These are phyloP conservation scores for Globisporangium viniferum DNA, from an alignment of 352 stramenopile species.

Conservation along the genomic window DNA sequence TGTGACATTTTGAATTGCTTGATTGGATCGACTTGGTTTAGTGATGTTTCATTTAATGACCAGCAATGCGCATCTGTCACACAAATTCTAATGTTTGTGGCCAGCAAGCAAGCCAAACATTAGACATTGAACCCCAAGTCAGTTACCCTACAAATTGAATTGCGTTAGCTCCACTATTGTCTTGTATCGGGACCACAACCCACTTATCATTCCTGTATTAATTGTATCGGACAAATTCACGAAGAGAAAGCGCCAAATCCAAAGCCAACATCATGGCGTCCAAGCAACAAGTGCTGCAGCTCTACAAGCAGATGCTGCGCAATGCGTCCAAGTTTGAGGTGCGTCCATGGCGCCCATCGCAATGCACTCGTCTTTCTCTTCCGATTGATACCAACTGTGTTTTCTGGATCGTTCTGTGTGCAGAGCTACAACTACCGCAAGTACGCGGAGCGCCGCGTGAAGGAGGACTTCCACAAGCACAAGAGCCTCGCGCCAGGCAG, in stretches of 20 bases:
- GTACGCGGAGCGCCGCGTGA: conserved; percentile 62
- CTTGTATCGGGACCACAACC: neutral
- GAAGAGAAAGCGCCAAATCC: neutral
- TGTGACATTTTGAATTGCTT: too few species aligned
- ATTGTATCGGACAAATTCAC: too few species aligned
- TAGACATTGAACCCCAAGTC: too few species aligned
- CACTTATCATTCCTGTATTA: neutral
- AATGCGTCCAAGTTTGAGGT: conserved; percentile 54
- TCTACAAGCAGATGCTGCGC: conserved; percentile 62
- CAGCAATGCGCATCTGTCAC: too few species aligned
- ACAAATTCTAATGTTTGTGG: too few species aligned
- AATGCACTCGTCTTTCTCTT: neutral
- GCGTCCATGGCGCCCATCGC: neutral
- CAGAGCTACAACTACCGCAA: conserved; percentile 77
- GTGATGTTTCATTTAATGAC: too few species aligned
- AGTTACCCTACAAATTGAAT: too few species aligned
- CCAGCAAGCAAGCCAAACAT: too few species aligned
- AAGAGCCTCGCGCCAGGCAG: conserved; percentile 39
- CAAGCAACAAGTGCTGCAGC: conserved; percentile 38
- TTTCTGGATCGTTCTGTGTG: conserved; percentile 5
- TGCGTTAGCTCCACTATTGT: too few species aligned
- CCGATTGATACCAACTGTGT: neutral
- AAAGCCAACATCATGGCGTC: conserved; percentile 21
- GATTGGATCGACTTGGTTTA: too few species aligned
- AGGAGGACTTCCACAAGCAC: conserved; percentile 75